phyloP scores from a whole-genome alignment of 2,329 filamentous ascomycete species.

The Aspergillus niger region DNA sequence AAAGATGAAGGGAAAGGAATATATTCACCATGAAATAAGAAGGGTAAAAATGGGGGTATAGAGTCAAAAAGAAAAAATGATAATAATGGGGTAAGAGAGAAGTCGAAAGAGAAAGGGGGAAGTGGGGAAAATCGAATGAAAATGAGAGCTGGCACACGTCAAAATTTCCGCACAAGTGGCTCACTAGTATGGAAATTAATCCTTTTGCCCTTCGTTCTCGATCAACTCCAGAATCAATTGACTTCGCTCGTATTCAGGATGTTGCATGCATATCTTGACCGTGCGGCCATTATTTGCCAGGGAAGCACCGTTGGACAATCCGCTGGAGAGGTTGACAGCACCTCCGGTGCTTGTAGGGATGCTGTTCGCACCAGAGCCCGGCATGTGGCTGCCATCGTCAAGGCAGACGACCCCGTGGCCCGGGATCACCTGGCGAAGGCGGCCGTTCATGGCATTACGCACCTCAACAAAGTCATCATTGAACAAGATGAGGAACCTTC shows the following conservation, averaged over 20 bases:
- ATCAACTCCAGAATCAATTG: conserved; percentile 92
- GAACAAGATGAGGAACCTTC: conserved; percentile 88
- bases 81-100: neutral
- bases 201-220: conserved; percentile 80
- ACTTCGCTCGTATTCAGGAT: conserved; percentile 79
- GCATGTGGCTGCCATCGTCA: conserved; percentile 67
- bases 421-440: conserved; percentile 89
- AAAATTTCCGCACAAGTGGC: neutral
- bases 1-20: neutral
- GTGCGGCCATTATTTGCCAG: conserved; percentile 59
- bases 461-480: conserved; percentile 97
- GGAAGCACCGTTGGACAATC: conserved; percentile 38
- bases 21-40: neutral
- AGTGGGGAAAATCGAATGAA: neutral
- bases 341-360: conserved; percentile 45
- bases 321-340: conserved; percentile 29
- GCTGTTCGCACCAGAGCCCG: conserved; percentile 41
- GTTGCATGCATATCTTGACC: conserved; percentile 93
- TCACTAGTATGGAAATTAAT: conserved; percentile 31
- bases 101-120: neutral
- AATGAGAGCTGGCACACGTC: neutral
- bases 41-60: conserved; percentile 4
- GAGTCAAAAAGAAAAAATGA: neutral
- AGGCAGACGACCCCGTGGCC: conserved; percentile 87
- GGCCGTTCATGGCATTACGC: conserved; percentile 91